These are phyloP conservation scores for Blepharisma undulans DNA, from an alignment of 169 alveolate species.

Conservation along the genomic window DNA sequence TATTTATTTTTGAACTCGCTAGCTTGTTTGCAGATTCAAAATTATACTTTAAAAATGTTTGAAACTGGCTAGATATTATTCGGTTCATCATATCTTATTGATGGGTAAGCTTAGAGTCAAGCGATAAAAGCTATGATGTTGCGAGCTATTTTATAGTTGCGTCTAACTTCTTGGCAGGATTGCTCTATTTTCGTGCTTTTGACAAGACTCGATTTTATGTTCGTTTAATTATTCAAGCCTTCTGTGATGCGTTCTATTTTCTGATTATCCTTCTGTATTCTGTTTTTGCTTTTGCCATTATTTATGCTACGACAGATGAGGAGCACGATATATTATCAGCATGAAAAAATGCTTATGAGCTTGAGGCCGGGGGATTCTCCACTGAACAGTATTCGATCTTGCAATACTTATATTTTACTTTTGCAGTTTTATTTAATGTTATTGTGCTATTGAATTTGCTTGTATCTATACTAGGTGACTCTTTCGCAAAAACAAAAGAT, in stretches of 20 bases:
- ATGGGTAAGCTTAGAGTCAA: neutral
- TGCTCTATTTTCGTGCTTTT: neutral
- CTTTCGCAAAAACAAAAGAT: neutral
- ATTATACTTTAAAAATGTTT: neutral
- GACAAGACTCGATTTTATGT: conserved; percentile 5
- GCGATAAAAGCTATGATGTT: neutral
- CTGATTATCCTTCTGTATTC: neutral
- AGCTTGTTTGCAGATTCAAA: neutral
- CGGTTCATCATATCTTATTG: neutral
- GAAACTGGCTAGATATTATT: neutral
- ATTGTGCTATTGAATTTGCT: neutral
- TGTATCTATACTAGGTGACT: neutral
- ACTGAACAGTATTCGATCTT: neutral
- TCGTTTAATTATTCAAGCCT: neutral
- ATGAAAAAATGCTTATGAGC: neutral
- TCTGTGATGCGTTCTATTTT: neutral
- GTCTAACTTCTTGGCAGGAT: neutral
- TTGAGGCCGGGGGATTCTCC: neutral
- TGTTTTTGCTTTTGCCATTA: neutral
- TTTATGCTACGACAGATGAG: neutral
- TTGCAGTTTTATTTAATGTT: neutral
- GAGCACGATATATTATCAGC: neutral
- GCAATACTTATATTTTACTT: neutral
- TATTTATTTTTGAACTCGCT: neutral
- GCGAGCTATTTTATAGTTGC: neutral